Evolutionary conservation across 2,329 filamentous ascomycete species (phyloP).

Genomic region (Exserohilum turcica): DNA sequence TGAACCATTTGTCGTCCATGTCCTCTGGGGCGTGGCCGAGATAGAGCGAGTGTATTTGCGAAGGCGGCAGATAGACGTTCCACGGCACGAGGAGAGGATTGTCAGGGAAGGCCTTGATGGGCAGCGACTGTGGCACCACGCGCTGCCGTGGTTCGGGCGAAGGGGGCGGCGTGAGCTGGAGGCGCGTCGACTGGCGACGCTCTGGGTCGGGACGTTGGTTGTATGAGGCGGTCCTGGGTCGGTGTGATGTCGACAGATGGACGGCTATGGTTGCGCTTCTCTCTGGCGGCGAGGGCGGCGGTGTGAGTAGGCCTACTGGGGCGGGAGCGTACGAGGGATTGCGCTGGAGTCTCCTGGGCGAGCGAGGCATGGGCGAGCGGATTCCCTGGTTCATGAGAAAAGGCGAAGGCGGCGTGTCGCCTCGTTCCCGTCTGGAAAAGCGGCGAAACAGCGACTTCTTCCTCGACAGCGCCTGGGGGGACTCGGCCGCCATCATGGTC

Average conservation of each 20-base stretch:
- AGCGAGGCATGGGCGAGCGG: not conserved
- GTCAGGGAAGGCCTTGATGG: slow-evolving; percentile 27
- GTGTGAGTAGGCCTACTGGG: slow-evolving; percentile 14
- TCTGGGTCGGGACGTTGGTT: slow-evolving; percentile 16
- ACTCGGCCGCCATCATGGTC: slow-evolving; percentile 22
- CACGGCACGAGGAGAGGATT: slow-evolving; percentile 29
- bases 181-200: slow-evolving; percentile 2
- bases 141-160: slow-evolving; percentile 12
- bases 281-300: slow-evolving; percentile 14
- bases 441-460: slow-evolving; percentile 29
- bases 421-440: slow-evolving; percentile 21
- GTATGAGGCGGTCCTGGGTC: slow-evolving; percentile 9
- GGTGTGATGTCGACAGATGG: slow-evolving; percentile 4
- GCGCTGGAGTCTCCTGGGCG: slow-evolving; percentile 5
- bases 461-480: slow-evolving; percentile 15
- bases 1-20: slow-evolving; percentile 41
- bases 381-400: slow-evolving; percentile 7
- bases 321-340: slow-evolving; percentile 8
- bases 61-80: slow-evolving; percentile 41
- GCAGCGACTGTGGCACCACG: slow-evolving; percentile 21
- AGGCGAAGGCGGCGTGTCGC: slow-evolving; percentile 9
- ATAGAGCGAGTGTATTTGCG: slow-evolving; percentile 38
- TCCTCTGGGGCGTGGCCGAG: slow-evolving; percentile 32
- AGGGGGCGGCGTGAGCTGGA: slow-evolving; percentile 1
- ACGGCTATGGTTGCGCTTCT: slow-evolving; percentile 5